phyloP scores from a whole-genome alignment of 2,329 filamentous ascomycete species.

The Aaosphaeria arxii region DNA sequence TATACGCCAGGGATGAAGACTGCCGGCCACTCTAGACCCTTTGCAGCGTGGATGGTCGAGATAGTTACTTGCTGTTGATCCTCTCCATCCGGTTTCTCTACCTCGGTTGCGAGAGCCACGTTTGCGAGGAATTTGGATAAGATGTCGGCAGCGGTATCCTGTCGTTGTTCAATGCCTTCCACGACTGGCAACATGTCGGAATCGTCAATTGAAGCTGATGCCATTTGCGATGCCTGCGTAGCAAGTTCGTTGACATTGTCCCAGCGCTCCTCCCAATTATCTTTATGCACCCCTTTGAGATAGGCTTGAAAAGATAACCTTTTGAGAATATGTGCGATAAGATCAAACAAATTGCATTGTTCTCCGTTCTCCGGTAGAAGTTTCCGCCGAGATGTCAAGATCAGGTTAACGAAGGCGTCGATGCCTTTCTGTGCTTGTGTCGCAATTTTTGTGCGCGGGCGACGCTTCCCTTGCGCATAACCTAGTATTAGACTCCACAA shows the following conservation, averaged over 20 bases:
- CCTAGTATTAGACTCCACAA: slow-evolving; percentile 74
- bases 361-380: slow-evolving; percentile 44
- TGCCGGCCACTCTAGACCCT: slow-evolving; percentile 93
- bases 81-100: slow-evolving; percentile 60
- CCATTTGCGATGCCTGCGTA: slow-evolving; percentile 71
- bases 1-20: slow-evolving; percentile 92
- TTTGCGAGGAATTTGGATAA: slow-evolving; percentile 85
- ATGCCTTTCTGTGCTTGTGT: slow-evolving; percentile 57
- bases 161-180: slow-evolving; percentile 65
- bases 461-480: slow-evolving; percentile 51
- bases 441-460: slow-evolving; percentile 53
- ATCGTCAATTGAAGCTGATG: slow-evolving; percentile 41
- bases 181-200: slow-evolving; percentile 60
- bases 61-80: slow-evolving; percentile 72
- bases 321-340: slow-evolving; percentile 58
- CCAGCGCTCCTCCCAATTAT: slow-evolving; percentile 69
- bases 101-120: slow-evolving; percentile 78
- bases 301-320: slow-evolving; percentile 73
- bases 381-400: slow-evolving; percentile 57
- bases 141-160: slow-evolving; percentile 56
- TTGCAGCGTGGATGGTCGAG: slow-evolving; percentile 93
- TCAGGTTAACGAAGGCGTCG: slow-evolving; percentile 56
- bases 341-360: slow-evolving; percentile 39
- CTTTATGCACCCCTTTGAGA: slow-evolving; percentile 66
- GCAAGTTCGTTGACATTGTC: slow-evolving; percentile 89